Evolutionary conservation across 345 rosid species (phyloP).

Genomic region (Brassica nigra): DNA sequence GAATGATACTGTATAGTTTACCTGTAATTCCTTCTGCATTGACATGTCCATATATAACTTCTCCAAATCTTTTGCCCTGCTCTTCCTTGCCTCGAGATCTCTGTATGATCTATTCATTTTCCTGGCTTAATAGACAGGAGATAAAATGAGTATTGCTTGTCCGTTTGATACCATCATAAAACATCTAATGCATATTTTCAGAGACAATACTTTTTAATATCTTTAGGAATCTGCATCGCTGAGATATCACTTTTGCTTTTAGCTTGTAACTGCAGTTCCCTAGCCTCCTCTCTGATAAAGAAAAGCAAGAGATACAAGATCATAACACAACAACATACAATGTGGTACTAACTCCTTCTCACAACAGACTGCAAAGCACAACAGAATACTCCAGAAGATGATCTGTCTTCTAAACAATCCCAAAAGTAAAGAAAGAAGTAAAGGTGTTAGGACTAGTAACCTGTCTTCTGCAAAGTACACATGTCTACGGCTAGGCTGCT

Average conservation of each 20-base stretch:
- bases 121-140: constrained; percentile 43
- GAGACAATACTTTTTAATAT: constrained; percentile 57
- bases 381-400: background rate
- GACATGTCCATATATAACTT: constrained; percentile 76
- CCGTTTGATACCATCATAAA: background rate
- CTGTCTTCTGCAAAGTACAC: constrained; percentile 82
- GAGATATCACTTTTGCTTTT: constrained; percentile 35
- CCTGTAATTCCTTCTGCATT: constrained; percentile 84
- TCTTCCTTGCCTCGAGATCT: constrained; percentile 74
- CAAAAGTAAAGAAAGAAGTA: background rate
- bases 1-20: constrained; percentile 22
- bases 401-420: background rate
- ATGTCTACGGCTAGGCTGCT: constrained; percentile 51
- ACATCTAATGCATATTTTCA: background rate
- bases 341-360: background rate
- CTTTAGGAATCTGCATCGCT: constrained; percentile 49
- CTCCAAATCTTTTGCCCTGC: constrained; percentile 64
- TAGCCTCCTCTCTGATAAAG: constrained; percentile 74
- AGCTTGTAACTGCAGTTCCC: constrained; percentile 46
- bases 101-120: constrained; percentile 64
- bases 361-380: background rate
- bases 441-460: constrained; percentile 39
- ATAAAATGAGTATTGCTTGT: background rate
- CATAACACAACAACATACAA: constrained; percentile 4
- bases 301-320: background rate